A percentile compares a stretch with the other conserved stretches of the same genome.
Conservation (phyloP, 805 yeast species). For the Teunomyces pallodes region DNA sequence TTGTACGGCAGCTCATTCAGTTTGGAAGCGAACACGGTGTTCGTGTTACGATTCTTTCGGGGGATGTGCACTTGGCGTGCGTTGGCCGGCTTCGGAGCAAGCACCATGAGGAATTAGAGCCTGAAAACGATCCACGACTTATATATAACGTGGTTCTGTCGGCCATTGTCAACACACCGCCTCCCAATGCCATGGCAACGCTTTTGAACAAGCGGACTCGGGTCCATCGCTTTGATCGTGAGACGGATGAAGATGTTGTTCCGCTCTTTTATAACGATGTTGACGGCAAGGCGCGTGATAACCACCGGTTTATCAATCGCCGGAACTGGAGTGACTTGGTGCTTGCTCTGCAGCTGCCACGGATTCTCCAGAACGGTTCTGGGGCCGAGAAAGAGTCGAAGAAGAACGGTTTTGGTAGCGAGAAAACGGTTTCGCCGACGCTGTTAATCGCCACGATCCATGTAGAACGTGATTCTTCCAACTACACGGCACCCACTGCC, state of each 20-base stretch:
- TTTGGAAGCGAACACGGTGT: constrained; percentile 64
- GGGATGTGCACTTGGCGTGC: constrained; percentile 91
- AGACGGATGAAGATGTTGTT: constrained; percentile 79
- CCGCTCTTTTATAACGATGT: constrained; percentile 64
- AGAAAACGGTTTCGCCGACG: no score
- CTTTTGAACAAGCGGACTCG: constrained; percentile 66
- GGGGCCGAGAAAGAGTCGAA: constrained; percentile 11
- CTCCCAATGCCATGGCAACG: constrained; percentile 81
- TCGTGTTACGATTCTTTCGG: constrained; percentile 81
- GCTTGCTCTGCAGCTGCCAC: constrained; percentile 38
- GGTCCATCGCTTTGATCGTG: constrained; percentile 61
- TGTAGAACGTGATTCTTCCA: constrained; percentile 60
- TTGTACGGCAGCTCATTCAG: constrained; percentile 59
- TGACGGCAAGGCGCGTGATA: constrained; percentile 47
- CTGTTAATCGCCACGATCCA: constrained; percentile 67
- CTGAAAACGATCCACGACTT: constrained; percentile 70
- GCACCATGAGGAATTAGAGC: constrained; percentile 40
- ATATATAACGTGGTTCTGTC: constrained; percentile 84
- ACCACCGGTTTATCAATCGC: constrained; percentile 56
- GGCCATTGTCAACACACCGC: constrained; percentile 91
- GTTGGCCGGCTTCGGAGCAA: constrained; percentile 72
- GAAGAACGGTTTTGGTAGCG: no score
- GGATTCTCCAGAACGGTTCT: constrained; percentile 10
- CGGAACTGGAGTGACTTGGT: constrained; percentile 75
- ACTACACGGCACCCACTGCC: constrained; percentile 50